A percentile compares a stretch with the other conserved stretches of the same genome.
Conservation (phyloP, 2,329 filamentous ascomycete genomes). For the Fusarium multiceps region DNA sequence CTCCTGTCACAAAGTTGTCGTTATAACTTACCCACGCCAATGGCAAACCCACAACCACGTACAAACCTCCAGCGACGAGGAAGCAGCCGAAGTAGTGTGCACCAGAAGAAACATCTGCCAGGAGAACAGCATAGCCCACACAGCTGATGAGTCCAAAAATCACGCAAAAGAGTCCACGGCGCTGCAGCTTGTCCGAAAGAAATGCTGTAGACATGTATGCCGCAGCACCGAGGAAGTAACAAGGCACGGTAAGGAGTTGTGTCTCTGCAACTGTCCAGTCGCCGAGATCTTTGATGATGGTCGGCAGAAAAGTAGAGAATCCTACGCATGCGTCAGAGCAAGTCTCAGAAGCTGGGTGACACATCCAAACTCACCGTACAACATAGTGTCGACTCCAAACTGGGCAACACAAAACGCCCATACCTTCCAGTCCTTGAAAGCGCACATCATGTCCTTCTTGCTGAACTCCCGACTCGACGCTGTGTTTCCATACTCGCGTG, state of each 20-base stretch:
- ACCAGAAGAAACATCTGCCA: constrained; percentile 68
- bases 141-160: constrained; percentile 72
- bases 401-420: constrained; percentile 76
- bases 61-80: constrained; percentile 79
- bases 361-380: constrained; percentile 64
- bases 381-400: constrained; percentile 80
- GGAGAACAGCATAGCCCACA: constrained; percentile 74
- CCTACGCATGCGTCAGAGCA: constrained; percentile 55
- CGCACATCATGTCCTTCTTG: constrained; percentile 72
- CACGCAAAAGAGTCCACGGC: constrained; percentile 72
- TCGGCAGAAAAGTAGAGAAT: constrained; percentile 81
- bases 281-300: constrained; percentile 78
- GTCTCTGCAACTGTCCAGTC: constrained; percentile 71
- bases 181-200: constrained; percentile 74
- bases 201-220: constrained; percentile 74
- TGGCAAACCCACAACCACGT: constrained; percentile 67
- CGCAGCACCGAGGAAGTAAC: constrained; percentile 77
- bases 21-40: constrained; percentile 61
- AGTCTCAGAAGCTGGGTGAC: background rate
- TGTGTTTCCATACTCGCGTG: constrained; percentile 61
- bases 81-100: constrained; percentile 82
- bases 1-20: too few relatives aligned
- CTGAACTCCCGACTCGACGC: constrained; percentile 58
- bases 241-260: constrained; percentile 82
- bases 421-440: constrained; percentile 80